These are phyloP conservation scores for Stephanodiscus triporus DNA, from an alignment of 108 stramenopile genomes.

Conservation along the genomic window DNA sequence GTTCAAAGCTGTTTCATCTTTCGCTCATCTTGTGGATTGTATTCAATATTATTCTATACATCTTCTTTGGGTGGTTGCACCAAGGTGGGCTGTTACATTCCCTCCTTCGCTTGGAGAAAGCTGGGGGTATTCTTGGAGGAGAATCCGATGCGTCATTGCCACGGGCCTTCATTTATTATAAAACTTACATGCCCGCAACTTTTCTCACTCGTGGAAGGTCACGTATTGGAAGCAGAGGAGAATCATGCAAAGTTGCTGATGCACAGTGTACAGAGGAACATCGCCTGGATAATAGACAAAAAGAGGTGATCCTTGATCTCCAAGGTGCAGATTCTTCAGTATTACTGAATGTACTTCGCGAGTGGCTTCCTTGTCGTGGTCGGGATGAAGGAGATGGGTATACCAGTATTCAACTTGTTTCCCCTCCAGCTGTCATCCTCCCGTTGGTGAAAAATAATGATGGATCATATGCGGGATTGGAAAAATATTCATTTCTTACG, in stretches of 20 bases:
- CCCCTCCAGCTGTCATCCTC: slow-evolving; percentile 23
- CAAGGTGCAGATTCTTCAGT: slow-evolving; percentile 40
- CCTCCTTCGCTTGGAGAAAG: slow-evolving; percentile 33
- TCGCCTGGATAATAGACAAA: background rate
- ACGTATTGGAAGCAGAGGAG: background rate
- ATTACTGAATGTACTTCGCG: slow-evolving; percentile 21
- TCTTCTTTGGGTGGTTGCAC: slow-evolving; percentile 74
- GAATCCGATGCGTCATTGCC: slow-evolving; percentile 10
- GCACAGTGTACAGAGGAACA: background rate
- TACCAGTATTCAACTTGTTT: slow-evolving; percentile 6
- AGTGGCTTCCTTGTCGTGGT: slow-evolving; percentile 17
- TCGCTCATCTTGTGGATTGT: slow-evolving; percentile 45
- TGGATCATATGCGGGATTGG: slow-evolving; percentile 22
- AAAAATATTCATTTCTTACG: slow-evolving; percentile 28
- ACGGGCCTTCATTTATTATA: slow-evolving; percentile 55
- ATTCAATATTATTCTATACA: slow-evolving; percentile 67
- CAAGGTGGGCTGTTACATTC: slow-evolving; percentile 69
- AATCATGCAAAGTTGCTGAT: background rate
- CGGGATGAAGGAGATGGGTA: background rate
- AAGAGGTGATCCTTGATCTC: slow-evolving; percentile 39
- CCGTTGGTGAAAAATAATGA: slow-evolving; percentile 3
- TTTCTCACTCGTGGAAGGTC: slow-evolving; percentile 48
- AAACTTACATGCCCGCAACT: slow-evolving; percentile 83
- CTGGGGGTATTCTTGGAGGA: background rate
- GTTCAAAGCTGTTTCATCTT: background rate